Evolutionary conservation across 768 basidiomycete genomes (phyloP).

Genomic region (Lactarius pseudohatsudake): DNA sequence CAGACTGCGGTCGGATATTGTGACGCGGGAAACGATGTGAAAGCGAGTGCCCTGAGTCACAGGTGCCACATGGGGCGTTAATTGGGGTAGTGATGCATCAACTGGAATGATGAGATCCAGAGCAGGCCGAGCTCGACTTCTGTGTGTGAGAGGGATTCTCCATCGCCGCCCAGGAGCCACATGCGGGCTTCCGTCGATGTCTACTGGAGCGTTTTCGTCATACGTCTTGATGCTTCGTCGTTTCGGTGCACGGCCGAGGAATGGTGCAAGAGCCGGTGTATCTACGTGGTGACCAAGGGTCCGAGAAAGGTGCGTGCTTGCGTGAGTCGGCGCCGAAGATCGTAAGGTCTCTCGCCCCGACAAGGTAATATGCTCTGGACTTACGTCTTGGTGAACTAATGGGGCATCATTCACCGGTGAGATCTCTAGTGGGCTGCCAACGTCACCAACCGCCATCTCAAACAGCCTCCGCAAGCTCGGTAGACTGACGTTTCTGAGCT

Average conservation of each 20-base stretch:
- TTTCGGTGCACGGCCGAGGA: constrained; percentile 47
- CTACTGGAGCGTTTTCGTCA: constrained; percentile 37
- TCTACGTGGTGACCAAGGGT: constrained; percentile 53
- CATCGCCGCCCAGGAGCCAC: constrained; percentile 31
- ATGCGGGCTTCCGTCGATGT: constrained; percentile 35
- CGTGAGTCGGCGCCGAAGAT: constrained; percentile 17
- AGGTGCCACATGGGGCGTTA: background rate
- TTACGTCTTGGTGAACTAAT: background rate
- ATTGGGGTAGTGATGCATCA: background rate
- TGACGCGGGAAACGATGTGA: constrained; percentile 46
- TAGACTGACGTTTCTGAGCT: constrained; percentile 43
- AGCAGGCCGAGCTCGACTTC: constrained; percentile 43
- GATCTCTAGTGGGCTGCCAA: constrained; percentile 32
- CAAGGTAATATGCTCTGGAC: constrained; percentile 2
- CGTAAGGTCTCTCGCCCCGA: constrained; percentile 21
- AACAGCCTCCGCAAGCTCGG: constrained; percentile 49
- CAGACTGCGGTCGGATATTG: constrained; percentile 46
- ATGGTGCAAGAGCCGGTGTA: constrained; percentile 50
- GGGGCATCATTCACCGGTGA: constrained; percentile 6
- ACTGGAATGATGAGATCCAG: constrained; percentile 33
- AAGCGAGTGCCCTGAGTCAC: constrained; percentile 41
- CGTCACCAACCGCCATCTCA: constrained; percentile 48
- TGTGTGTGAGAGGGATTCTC: constrained; percentile 42
- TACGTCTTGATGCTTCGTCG: constrained; percentile 43
- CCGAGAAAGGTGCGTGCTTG: constrained; percentile 44